Evolutionary conservation across 2,329 filamentous ascomycete species (phyloP), one percentile per base, ranked within the genome.

Genomic region (Trichophyton schoenleinii): DNA sequence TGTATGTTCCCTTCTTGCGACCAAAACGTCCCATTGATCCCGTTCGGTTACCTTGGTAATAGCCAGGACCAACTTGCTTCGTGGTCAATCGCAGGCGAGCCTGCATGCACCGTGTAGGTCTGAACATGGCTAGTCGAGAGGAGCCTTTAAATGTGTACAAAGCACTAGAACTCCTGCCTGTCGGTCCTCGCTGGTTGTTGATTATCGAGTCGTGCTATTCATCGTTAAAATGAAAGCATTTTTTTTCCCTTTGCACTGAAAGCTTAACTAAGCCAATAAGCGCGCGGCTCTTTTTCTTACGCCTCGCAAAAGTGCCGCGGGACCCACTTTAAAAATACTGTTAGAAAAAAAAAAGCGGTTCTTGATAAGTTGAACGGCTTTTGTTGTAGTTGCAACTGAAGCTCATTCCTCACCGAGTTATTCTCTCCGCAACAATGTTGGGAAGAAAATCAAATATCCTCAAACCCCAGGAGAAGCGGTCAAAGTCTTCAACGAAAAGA

Each of bases 21-120:
- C 86, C 86, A 74, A 92, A 94, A 72, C 85, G 83, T 73, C 94
- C 94, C 85, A 95, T 91, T 48, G 88, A 85, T 1, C 94, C 94
- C 0, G 90, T 87, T 55, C 91, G 82, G 69, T 88, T 96, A 72
- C 94, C 94, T 81, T 97, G 97, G 84, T 99, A 99, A 83, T 87
- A 99, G 67, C 91, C 92, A 72, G 90, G 89, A 73, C 87, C 88
- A 72, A 92, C 87, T 75, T 94, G 87, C 78, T 99, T 99, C 67
- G 92, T 95, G 11, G 89, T 96, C 70, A 99, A 83, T 71, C 92
- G 90, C 75, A 90, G 82, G 62, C 83, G 82, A 72, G 84, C 79
- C 68, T 82, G 81, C 69, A 95, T 85, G 38, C 74, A 70, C 60
- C 72, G 68, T 44, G 77, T 73, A 41, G 77, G 74, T 66, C 75